A percentile compares a stretch with the other conserved stretches of the same genome.
Conservation (phyloP, 345 rosid genomes). For the Ceriops decandra region DNA sequence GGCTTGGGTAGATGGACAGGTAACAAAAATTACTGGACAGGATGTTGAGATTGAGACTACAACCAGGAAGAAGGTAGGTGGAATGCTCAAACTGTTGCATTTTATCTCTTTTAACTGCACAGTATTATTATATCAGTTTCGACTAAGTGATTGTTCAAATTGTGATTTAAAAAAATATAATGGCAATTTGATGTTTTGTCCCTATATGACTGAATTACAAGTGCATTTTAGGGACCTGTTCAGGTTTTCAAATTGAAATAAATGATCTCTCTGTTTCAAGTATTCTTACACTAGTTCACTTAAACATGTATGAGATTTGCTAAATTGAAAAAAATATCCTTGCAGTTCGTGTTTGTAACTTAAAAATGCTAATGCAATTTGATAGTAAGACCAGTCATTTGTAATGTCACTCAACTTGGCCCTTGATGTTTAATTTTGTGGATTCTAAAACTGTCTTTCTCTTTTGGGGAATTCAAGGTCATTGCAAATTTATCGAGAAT, state of each 20-base stretch:
- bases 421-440: background rate
- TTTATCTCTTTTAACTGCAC: background rate
- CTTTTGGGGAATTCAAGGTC: conserved; percentile 37
- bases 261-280: too few species aligned
- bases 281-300: too few species aligned
- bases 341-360: too few species aligned
- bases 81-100: background rate
- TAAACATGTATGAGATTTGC: too few species aligned
- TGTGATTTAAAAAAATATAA: background rate
- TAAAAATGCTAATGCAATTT: too few species aligned
- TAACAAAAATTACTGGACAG: conserved; percentile 59
- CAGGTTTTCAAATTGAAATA: background rate
- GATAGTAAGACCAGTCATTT: too few species aligned
- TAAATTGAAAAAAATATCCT: too few species aligned
- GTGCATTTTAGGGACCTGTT: background rate
- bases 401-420: background rate
- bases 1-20: conserved; percentile 83
- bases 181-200: background rate
- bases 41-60: conserved; percentile 47
- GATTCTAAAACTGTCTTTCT: background rate
- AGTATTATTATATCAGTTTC: background rate
- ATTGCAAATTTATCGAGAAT: conserved; percentile 59
- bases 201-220: background rate
- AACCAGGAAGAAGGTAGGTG: conserved; percentile 60
- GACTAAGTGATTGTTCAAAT: background rate